Evolutionary conservation across 2,329 filamentous ascomycete genomes (phyloP).

Genomic region (Colletotrichum brevisporum): DNA sequence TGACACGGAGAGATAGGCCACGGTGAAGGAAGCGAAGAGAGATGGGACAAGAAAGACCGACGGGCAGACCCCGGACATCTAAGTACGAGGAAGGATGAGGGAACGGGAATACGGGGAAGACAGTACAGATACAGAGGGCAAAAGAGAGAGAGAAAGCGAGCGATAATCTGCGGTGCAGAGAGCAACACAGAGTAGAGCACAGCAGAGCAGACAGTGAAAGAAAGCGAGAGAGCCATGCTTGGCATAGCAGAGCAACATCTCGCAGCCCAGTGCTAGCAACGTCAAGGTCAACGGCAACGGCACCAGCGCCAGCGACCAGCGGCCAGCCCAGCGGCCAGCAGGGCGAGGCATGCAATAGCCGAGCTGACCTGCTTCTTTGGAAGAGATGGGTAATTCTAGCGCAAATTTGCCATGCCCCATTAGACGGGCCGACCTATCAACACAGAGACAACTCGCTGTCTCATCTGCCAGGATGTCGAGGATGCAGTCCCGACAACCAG

Average conservation of each 20-base stretch:
- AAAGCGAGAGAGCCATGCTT: no score
- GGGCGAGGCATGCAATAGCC: slow-evolving; percentile 27
- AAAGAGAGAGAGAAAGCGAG: not conserved
- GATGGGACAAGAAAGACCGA: not conserved
- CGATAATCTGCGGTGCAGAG: no score
- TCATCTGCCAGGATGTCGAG: slow-evolving; percentile 41
- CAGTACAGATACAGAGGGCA: not conserved
- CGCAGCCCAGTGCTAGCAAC: no score
- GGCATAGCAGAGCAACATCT: no score
- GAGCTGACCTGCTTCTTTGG: slow-evolving; percentile 30
- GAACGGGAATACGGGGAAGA: not conserved
- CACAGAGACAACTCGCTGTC: slow-evolving; percentile 40
- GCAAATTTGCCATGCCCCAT: slow-evolving; percentile 39
- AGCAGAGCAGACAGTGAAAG: no score
- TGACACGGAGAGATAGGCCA: not conserved
- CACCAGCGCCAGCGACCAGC: no score
- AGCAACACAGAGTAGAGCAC: no score
- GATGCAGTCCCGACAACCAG: slow-evolving; percentile 38
- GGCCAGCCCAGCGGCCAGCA: not conserved
- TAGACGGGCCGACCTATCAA: slow-evolving; percentile 42
- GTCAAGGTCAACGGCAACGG: no score
- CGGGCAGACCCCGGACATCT: not conserved
- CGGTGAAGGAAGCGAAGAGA: not conserved
- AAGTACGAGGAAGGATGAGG: slow-evolving; percentile 13
- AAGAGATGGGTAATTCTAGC: slow-evolving; percentile 37